Evolutionary conservation across 345 rosid genomes (phyloP).

Genomic region (Gossypium sturtianum): DNA sequence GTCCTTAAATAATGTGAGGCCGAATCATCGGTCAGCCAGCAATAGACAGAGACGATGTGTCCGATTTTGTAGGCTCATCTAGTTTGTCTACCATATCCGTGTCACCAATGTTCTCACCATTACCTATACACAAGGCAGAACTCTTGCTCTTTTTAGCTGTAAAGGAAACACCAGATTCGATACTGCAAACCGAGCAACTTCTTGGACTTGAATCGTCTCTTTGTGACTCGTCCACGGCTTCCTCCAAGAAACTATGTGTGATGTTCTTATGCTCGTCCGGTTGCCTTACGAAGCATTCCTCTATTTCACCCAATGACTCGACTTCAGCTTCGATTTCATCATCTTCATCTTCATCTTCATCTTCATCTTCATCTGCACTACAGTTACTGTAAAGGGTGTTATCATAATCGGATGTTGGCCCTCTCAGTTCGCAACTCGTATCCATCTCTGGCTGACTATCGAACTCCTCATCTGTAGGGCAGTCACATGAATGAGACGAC

Average conservation of each 20-base stretch:
- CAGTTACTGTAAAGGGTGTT: slow-evolving; percentile 31
- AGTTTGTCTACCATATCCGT: slow-evolving; percentile 28
- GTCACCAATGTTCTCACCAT: slow-evolving; percentile 24
- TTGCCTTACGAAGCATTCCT: slow-evolving; percentile 63
- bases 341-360: slow-evolving; percentile 20
- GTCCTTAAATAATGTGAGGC: neutral
- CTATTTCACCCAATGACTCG: slow-evolving; percentile 54
- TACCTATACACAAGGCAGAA: slow-evolving; percentile 27
- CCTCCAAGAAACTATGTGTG: slow-evolving; percentile 11
- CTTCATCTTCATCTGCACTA: slow-evolving; percentile 30
- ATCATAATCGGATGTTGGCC: slow-evolving; percentile 44
- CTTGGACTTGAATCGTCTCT: slow-evolving; percentile 22
- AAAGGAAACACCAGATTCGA: slow-evolving; percentile 35
- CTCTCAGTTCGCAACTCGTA: slow-evolving; percentile 62
- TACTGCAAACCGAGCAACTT: slow-evolving; percentile 27
- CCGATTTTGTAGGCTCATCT: slow-evolving; percentile 10
- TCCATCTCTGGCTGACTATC: slow-evolving; percentile 80
- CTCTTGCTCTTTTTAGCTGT: slow-evolving; percentile 42
- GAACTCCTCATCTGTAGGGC: slow-evolving; percentile 50
- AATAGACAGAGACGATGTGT: slow-evolving; percentile 13
- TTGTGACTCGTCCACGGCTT: slow-evolving; percentile 9
- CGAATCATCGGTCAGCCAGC: slow-evolving; percentile 19
- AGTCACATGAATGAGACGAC: slow-evolving; percentile 51
- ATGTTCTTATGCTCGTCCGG: slow-evolving; percentile 26
- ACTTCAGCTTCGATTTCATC: slow-evolving; percentile 21